Conservation (phyloP, 495 filamentous ascomycete species). For the Podospora australis region DNA sequence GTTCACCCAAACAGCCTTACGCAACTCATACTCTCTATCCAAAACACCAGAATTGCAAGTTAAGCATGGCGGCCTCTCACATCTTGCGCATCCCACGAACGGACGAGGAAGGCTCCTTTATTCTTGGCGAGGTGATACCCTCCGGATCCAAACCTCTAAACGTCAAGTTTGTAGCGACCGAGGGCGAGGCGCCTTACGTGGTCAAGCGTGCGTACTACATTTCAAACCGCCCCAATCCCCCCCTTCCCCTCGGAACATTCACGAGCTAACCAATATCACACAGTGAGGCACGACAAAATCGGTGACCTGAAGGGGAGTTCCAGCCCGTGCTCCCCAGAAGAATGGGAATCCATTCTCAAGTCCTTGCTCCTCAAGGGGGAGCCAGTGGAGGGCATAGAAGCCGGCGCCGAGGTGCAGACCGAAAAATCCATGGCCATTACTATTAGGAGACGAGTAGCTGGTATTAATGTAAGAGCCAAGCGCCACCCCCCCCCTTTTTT, state of each 20-base stretch:
- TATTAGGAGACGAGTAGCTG: constrained; percentile 39
- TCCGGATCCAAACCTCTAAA: constrained; percentile 47
- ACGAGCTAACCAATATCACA: constrained; percentile 3
- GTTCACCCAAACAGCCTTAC: constrained; percentile 2
- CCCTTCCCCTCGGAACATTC: not conserved
- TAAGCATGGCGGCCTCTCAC: constrained; percentile 16
- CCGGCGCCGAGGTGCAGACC: constrained; percentile 32
- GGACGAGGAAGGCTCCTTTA: constrained; percentile 45
- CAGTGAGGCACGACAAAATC: constrained; percentile 31
- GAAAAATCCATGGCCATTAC: constrained; percentile 33
- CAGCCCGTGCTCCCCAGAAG: constrained; percentile 32
- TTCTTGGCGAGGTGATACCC: constrained; percentile 52
- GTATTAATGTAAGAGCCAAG: constrained; percentile 38
- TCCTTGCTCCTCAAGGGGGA: constrained; percentile 30
- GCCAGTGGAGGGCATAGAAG: constrained; percentile 33
- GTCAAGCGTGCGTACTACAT: constrained; percentile 42
- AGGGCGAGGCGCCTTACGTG: constrained; percentile 56
- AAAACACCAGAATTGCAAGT: too few relatives aligned
- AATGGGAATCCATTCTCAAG: constrained; percentile 41
- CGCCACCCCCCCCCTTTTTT: not conserved
- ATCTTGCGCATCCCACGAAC: constrained; percentile 51
- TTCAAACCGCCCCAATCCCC: not conserved
- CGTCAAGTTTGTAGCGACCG: constrained; percentile 61
- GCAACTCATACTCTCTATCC: not conserved
- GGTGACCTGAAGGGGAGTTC: constrained; percentile 19